Base-by-base conservation (phyloP, 176 grass and related monocot genomes). In the Carex myosuroides region DNA sequence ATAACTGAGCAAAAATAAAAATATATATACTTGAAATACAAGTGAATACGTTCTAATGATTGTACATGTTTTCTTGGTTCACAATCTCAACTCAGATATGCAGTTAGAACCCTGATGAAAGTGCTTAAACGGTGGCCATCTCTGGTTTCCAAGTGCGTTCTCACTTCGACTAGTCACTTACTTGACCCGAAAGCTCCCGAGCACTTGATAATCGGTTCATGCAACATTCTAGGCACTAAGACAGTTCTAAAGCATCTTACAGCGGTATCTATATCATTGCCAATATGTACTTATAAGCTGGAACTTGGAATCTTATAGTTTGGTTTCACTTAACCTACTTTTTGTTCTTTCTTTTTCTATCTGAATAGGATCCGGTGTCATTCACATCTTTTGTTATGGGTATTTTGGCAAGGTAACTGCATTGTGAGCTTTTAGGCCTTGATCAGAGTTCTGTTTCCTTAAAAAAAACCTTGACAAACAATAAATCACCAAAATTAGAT, bases 81-180 rank as follows among this genome's bases (percentile, higher is more conserved):
- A 54, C 20, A 87, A 58, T 81, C 87, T 87, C 48, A 66, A 21
- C 63, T 48, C 71, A 98, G 95, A 79, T 89, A 92, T 95, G 91
- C 92, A 81, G 92, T 84, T 90, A 98, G 92, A 86, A 90, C 92
- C 24, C 74, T 98, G 50, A 91, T 88, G 83, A 90, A 91, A 86
- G 82, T 98, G 69, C 81, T 98, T 61, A 98, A 98, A 79, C 85
- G 88, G 48, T 98, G 95, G 92, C 91, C 95, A 60, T 90, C 87
- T 79, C 84, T 98, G 59, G 89, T 93, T 86, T 79, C 92, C 75
- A 89, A 83, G 21, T 95, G 92, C 86, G 89, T 95, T 84, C 84
- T 90, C 60, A 89, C 71, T 29, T 79, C 92, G 83, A 89, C 84
- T 60, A 75, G 79, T 70, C 91, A 93, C 65, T 90, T 98, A 48